Base-by-base conservation (phyloP, 73 alveolate species). In the Effrenium voratum region DNA sequence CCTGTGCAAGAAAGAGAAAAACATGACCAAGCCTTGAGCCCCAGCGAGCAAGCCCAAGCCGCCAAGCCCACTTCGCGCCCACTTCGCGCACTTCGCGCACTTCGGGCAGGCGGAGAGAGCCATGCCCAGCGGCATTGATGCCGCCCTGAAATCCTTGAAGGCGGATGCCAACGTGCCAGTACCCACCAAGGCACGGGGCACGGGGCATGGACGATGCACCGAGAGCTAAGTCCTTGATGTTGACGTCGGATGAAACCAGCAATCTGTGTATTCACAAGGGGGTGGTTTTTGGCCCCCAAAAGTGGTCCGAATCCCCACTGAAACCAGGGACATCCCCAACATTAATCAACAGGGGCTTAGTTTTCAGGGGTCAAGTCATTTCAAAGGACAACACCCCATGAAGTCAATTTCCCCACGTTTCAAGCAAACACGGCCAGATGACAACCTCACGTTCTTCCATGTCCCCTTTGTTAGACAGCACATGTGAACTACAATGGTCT, bases 91-190 rank as follows among this genome's bases (percentile, higher is more conserved):
- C 26, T 12, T 52, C 63, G 63, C 63, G 63, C 63, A 19, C 63
- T 19, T 19, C 8, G 63, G 63, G 63, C 8, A 19, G 19, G 63
- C 63, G 63, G 63, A 28, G 79, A 5, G 12, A n/a, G 15, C 81
- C 36, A 86, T 86, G 94, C 94, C 94, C 43, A 86, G 94, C 47
- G 94, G 94, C 83, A 86, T 86, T 49, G 94, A 86, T 86, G 94
- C 94, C n/a, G 94, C 94, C 70, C 55, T 86, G 94, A 86, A 86
- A 34, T 55, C 82, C 24, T 83, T 86, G 70, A 86, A 86, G 94
- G 94, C 82, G 50, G 94, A 86, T 63, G 83, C 94, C 94, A 60
- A 55, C 70, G 60, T 86, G 81, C 94, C 94, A 43, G 59, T 30
- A 70, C 94, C 94, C 63, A 86, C 94, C 83, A 86, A 86, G 94